Evolutionary conservation across 1,139 yeast genomes (phyloP), one percentile per base, ranked within the genome.

Genomic region (Candida neerlandica): DNA sequence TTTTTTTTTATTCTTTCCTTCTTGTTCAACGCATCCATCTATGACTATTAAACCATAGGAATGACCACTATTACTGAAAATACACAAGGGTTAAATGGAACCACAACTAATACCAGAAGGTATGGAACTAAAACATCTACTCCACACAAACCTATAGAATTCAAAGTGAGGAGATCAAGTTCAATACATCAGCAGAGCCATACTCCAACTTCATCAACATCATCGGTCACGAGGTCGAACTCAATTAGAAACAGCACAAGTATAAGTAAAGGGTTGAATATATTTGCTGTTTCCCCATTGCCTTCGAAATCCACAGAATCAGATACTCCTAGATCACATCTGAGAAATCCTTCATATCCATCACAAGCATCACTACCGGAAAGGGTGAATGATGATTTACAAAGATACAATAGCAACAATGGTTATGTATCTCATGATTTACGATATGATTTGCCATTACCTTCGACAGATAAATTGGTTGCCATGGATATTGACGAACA

Each of bases 401-500:
- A 15, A 33, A 30, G 32, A 10, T 18, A 19, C 18, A 33, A 30
- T 21, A 26, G 21, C n/a, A 26, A 23, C 9, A 23, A 39, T 16
- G 42, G 42, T 3, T 10, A 12, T 12, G 41, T 29, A n/a, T 9
- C 41, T 7, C 44, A 46, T n/a, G 67, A 61, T 4, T 54, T 61
- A 14, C 58, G 61, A 47, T 63, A 56, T 43, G 73, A 70, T 44
- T 48, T 68, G 5, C 65, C 70, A 1, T 54, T 74, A 11, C 79
- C 79, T 1, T 66, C 65, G 34, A 54, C 60, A 18, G 70, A 65
- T 21, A 70, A 69, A 44, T 62, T 75, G 19, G 52, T 52, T 10
- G 50, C 55, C 4, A 60, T 75, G 51, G 79, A 71, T 16, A 69
- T 83, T 10, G 82, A 81, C 50, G 82, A 80, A n/a, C 82, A 82